Percentiles rank a stretch among this genome's conserved stretches.
Conservation (phyloP, 768 basidiomycete genomes). For the Trametes maxima region DNA sequence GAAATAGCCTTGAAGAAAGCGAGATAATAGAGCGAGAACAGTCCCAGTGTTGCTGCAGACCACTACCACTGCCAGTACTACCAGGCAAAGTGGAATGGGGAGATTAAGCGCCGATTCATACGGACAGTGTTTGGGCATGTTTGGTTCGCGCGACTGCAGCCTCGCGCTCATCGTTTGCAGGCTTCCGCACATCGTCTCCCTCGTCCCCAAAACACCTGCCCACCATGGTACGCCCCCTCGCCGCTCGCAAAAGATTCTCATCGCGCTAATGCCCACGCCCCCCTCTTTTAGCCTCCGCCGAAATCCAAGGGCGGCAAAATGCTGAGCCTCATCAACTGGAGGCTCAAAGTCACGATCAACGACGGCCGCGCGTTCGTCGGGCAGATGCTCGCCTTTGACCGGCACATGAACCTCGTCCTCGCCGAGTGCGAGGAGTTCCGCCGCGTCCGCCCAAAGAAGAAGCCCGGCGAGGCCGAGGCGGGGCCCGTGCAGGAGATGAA, state of each 20-base stretch:
- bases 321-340: conserved; percentile 96
- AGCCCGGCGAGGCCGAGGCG: conserved; percentile 72
- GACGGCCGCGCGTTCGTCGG: conserved; percentile 95
- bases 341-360: conserved; percentile 95
- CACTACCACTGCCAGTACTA: no score
- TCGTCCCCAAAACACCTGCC: conserved; percentile 33
- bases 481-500: conserved; percentile 92
- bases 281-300: conserved; percentile 73
- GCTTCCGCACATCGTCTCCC: conserved; percentile 29
- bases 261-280: not conserved
- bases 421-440: conserved; percentile 99
- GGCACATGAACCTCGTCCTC: conserved; percentile 98
- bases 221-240: conserved; percentile 53
- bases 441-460: conserved; percentile 90
- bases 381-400: conserved; percentile 99
- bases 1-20: no score
- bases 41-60: no score
- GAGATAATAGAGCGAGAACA: no score
- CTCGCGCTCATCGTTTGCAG: conserved; percentile 23
- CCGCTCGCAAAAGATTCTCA: no score
- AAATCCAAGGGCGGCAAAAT: conserved; percentile 99
- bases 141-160: conserved; percentile 29
- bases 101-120: not conserved
- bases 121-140: conserved; percentile 36
- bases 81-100: not conserved